Conservation (phyloP, 805 yeast species). For the Candida stauntonica region DNA sequence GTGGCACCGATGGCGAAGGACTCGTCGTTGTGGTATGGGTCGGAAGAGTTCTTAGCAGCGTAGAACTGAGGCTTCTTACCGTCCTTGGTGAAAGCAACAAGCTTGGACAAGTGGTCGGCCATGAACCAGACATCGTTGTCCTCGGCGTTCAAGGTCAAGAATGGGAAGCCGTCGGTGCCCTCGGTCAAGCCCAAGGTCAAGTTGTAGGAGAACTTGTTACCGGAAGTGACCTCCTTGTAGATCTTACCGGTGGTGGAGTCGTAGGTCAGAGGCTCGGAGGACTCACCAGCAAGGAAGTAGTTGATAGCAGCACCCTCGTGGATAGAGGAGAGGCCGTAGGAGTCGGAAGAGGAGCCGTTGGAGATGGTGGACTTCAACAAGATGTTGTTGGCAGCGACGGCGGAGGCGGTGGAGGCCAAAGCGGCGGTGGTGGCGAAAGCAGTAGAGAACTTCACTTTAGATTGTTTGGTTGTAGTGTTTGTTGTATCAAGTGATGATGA, state of each 20-base stretch:
- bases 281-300: constrained; percentile 13
- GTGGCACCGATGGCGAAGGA: constrained; percentile 29
- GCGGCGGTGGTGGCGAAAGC: constrained; percentile 3
- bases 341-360: neutral
- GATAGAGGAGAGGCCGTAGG: constrained; percentile 9
- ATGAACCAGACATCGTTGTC: constrained; percentile 9
- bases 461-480: neutral
- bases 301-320: constrained; percentile 24
- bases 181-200: constrained; percentile 8
- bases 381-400: constrained; percentile 7
- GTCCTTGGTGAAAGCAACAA: constrained; percentile 30
- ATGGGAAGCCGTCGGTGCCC: constrained; percentile 10
- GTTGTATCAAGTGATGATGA: neutral
- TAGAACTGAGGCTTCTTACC: constrained; percentile 27
- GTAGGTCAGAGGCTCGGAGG: constrained; percentile 5
- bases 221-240: constrained; percentile 1
- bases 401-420: constrained; percentile 3
- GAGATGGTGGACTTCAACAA: constrained; percentile 2
- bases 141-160: constrained; percentile 10
- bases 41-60: constrained; percentile 40
- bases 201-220: neutral
- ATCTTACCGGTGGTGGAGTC: constrained; percentile 9
- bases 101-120: constrained; percentile 17
- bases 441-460: constrained; percentile 10
- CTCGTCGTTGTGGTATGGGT: constrained; percentile 35